Base-by-base conservation (phyloP, 1,284 basidiomycete species). In the Tylopilus sp. region DNA sequence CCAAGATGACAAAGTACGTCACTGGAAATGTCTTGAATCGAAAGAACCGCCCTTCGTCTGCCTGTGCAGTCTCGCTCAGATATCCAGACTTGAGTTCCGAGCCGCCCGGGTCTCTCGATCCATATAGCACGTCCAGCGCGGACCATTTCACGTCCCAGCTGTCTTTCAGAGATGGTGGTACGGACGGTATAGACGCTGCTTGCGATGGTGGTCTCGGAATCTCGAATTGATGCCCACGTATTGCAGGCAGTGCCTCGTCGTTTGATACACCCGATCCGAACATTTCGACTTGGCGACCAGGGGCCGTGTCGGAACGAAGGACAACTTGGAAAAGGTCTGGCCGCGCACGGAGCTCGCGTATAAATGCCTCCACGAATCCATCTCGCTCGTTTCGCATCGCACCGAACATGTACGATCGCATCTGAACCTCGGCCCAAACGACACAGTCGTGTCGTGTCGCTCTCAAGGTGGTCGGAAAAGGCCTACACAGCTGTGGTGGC, bases 261-360 rank as follows among this genome's bases (percentile, higher is more conserved):
- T 63, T 63, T 29, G 41, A 53, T 16, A 44, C 36, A 2, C 41
- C 53, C 10, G 67, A 70, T 9, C 77, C 80, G 32, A 75, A 80
- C 36, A 47, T 60, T 33, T 79, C 70, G 1, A 77, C 56, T 2
- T 62, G 24, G 26, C 64, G 60, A 13, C 70, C 67, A 2, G 74
- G 72, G 52, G 75, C 69, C 1, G 73, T 74, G 6, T 77, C 77
- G 0, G 76, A 76, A 24, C 69, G 71, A 6, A 72, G 74, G 51
- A 80, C 64, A 13, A 79, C 74, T 26, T 78, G 64, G 60, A 80
- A 81, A 1, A 77, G 67, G 49, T 80, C 75, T 6, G 76, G 77
- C 2, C 72, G 72, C 1, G 69, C 63, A 16, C 73, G 69, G 18
- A 80, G 71, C 49, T 79, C 74, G 15, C 54, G 47, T 5, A 81